phyloP scores from a whole-genome alignment of 768 basidiomycete species.

The Hericium alpestre region DNA sequence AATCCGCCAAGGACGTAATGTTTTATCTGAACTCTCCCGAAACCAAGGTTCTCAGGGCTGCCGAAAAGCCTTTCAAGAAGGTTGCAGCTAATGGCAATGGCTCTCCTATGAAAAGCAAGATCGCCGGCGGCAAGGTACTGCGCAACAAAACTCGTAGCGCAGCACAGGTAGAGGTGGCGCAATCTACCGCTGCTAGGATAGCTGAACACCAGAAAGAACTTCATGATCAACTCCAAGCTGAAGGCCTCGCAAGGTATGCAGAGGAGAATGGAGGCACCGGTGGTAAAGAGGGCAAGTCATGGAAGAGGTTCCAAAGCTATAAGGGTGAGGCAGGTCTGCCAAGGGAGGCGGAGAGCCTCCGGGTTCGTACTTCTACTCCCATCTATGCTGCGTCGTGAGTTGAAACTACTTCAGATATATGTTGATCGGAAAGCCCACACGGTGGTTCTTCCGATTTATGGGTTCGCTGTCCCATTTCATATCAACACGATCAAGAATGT shows the following conservation, averaged over 20 bases:
- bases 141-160: constrained; percentile 86
- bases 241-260: constrained; percentile 75
- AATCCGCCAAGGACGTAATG: constrained; percentile 75
- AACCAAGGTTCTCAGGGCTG: constrained; percentile 44
- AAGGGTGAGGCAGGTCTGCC: constrained; percentile 89
- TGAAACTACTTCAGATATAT: constrained; percentile 47
- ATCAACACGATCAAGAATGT: constrained; percentile 98
- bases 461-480: constrained; percentile 94
- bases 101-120: constrained; percentile 59
- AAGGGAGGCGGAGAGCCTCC: constrained; percentile 64
- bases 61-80: constrained; percentile 46
- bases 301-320: constrained; percentile 96
- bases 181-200: constrained; percentile 66
- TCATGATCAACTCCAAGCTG: constrained; percentile 63
- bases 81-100: constrained; percentile 42
- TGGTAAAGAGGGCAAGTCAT: constrained; percentile 83
- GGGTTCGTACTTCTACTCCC: constrained; percentile 38
- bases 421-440: constrained; percentile 88
- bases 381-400: not conserved
- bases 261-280: constrained; percentile 66
- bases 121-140: constrained; percentile 74
- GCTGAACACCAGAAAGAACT: constrained; percentile 82
- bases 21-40: constrained; percentile 64
- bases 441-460: constrained; percentile 85
- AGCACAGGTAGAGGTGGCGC: constrained; percentile 73